Evolutionary conservation across 2,329 filamentous ascomycete genomes (phyloP), one percentile per base, ranked within the genome.

Genomic region (Monosporascus sp.): DNA sequence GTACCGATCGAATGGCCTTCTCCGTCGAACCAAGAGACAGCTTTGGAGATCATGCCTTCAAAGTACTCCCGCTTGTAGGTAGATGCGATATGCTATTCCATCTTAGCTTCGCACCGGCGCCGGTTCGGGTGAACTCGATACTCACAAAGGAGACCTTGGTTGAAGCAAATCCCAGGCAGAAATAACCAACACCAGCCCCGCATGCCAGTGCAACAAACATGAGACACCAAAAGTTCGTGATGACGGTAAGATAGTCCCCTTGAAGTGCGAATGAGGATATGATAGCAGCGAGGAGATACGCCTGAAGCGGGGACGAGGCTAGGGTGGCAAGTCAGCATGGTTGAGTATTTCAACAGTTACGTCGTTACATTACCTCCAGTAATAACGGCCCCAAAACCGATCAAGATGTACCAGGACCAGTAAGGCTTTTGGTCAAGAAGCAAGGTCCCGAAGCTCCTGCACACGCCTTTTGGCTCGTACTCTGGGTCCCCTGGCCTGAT

Each of bases 141-240:
- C 65, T 59, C 51, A 68, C 65, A 34, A 74, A 70, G 46, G 79
- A 72, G 54, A 81, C 68, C 8, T 70, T 70, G 1, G 75, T 80
- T 1, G 80, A 72, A 3, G 71, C 65, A 50, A 65, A 70, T 1
- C 72, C 74, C 6, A 82, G 68, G 11, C 72, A 62, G 54, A 81
- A 81, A 64, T 87, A 86, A 9, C 76, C 72, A 1, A 79, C 7
- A 1, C 78, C 80, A 15, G 78, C 71, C 14, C 70, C 77, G 2
- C 76, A 68, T 2, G 84, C 83, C 17, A 86, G 68, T 0, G 81
- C 68, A 15, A 82, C 75, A 69, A 84, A 88, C 82, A 88, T 87
- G 45, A 84, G 73, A 0, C 82, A 76, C 81, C 81, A 88, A 64
- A 85, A 86, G 50, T 79, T 74, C 34, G 75, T 64, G 5, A 65